A percentile compares a stretch with the other conserved stretches of the same genome.
phyloP scores from a whole-genome alignment of 345 rosid genomes.

The Rhizophora apiculata region DNA sequence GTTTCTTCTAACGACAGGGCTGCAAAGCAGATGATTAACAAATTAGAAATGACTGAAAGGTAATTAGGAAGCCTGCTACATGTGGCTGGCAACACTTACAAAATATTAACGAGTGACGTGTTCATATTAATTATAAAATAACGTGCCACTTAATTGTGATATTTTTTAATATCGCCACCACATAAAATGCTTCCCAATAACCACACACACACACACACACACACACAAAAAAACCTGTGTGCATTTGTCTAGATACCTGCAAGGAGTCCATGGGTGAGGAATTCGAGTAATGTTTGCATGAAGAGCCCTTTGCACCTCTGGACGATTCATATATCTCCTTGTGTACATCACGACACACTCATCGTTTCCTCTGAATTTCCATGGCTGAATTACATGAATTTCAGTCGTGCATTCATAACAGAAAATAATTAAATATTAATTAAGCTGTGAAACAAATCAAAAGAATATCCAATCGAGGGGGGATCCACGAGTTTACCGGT shows the following conservation, averaged over 20 bases:
- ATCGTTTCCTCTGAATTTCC: constrained; percentile 72
- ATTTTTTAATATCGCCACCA: too few relatives aligned
- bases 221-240: not conserved
- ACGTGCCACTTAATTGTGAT: too few relatives aligned
- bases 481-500: constrained; percentile 23
- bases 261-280: constrained; percentile 44
- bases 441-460: too few relatives aligned
- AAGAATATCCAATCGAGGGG: too few relatives aligned
- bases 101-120: too few relatives aligned
- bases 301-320: constrained; percentile 60
- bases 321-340: constrained; percentile 54
- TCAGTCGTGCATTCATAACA: too few relatives aligned
- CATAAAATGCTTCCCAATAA: too few relatives aligned
- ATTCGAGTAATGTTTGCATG: constrained; percentile 49
- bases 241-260: constrained; percentile 40
- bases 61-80: too few relatives aligned
- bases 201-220: too few relatives aligned
- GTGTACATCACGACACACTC: constrained; percentile 57
- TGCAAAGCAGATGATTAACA: constrained; percentile 22
- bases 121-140: too few relatives aligned
- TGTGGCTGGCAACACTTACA: too few relatives aligned
- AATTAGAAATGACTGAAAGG: not conserved
- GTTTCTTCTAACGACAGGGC: constrained; percentile 39
- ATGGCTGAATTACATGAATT: constrained; percentile 38
- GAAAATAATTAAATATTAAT: too few relatives aligned